These are phyloP conservation scores for Agastache rugosa DNA, from an alignment of 257 asterid species.

Conservation along the genomic window DNA sequence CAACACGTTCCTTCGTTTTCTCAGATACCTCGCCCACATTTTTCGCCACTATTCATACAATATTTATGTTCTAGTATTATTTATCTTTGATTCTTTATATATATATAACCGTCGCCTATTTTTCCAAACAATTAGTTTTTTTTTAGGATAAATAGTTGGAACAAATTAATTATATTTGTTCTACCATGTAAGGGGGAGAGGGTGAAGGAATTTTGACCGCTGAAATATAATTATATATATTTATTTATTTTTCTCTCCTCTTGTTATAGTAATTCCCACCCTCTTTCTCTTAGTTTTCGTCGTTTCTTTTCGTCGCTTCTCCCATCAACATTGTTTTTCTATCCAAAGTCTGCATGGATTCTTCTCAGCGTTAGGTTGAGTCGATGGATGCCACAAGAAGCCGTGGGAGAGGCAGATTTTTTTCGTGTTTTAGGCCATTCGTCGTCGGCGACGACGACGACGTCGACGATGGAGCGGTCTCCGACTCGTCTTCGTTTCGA, in stretches of 20 bases:
- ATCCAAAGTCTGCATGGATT: conserved; percentile 34
- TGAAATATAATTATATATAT: neutral
- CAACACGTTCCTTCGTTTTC: conserved; percentile 48
- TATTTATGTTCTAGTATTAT: neutral
- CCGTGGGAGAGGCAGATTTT: conserved; percentile 46
- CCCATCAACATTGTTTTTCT: neutral
- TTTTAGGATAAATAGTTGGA: neutral
- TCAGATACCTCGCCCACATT: conserved; percentile 45
- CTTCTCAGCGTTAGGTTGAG: conserved; percentile 17
- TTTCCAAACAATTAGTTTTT: neutral
- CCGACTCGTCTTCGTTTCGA: neutral
- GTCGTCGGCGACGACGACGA: conserved; percentile 22
- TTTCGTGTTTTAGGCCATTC: conserved; percentile 42
- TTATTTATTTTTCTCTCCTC: neutral
- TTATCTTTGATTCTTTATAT: too few species aligned
- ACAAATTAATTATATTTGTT: neutral
- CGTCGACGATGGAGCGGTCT: conserved; percentile 17
- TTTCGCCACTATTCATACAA: conserved; percentile 38
- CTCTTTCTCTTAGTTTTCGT: neutral
- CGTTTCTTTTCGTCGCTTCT: conserved; percentile 17
- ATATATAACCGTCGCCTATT: conserved; percentile 11
- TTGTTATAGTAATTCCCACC: conserved; percentile 24
- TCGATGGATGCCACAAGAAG: conserved; percentile 39
- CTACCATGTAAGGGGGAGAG: conserved; percentile 25
- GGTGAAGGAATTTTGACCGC: conserved; percentile 16